phyloP scores from a whole-genome alignment of 306 rosid species.

The Sindora glabra region DNA sequence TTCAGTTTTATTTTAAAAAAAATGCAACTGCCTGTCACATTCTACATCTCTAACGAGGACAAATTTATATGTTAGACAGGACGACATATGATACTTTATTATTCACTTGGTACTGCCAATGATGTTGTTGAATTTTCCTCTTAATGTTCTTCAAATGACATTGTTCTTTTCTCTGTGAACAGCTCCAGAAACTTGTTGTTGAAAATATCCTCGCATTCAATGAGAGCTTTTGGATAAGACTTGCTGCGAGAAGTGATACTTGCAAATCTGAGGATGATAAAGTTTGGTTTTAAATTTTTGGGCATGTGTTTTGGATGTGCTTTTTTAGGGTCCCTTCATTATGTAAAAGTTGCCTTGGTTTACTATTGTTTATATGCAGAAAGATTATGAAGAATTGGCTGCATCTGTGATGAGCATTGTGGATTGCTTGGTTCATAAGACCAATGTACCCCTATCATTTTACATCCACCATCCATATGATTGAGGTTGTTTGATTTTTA shows the following conservation, averaged over 20 bases:
- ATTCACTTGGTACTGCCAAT: not conserved
- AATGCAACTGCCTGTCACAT: not conserved
- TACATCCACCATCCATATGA: not conserved
- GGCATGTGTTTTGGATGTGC: not conserved
- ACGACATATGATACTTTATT: not conserved
- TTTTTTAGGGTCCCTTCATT: constrained; percentile 3
- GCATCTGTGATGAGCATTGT: constrained; percentile 62
- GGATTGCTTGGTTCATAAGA: constrained; percentile 70
- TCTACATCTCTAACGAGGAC: not conserved
- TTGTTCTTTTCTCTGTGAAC: constrained; percentile 22
- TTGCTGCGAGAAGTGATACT: constrained; percentile 82
- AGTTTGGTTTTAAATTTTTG: constrained; percentile 39
- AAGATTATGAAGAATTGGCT: constrained; percentile 92
- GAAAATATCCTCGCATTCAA: constrained; percentile 86
- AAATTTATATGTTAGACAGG: not conserved
- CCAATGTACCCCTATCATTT: constrained; percentile 44
- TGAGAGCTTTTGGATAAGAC: constrained; percentile 75
- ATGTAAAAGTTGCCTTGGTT: constrained; percentile 4
- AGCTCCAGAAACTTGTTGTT: constrained; percentile 81
- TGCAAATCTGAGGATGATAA: constrained; percentile 94
- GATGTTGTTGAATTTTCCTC: not conserved
- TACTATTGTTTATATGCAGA: constrained; percentile 46
- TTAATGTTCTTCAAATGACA: not conserved
- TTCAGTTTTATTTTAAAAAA: not conserved
- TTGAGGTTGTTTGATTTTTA: constrained; percentile 1